These are phyloP conservation scores for Penicillium nordicum DNA, from an alignment of 2,329 filamentous ascomycete genomes.

Conservation along the genomic window DNA sequence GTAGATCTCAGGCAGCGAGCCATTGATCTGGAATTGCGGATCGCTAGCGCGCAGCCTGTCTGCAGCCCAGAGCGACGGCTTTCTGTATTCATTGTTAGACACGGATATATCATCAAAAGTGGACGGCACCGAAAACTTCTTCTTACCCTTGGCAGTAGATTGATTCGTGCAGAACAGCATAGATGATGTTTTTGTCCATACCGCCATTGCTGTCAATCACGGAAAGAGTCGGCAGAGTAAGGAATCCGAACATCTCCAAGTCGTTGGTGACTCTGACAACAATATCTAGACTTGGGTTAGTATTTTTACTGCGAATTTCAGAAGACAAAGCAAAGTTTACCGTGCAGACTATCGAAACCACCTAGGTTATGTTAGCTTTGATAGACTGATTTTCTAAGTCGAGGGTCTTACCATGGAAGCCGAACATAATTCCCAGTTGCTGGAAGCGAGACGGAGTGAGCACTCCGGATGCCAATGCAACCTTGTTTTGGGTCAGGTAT, in stretches of 20 bases:
- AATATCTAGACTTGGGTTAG: conserved; percentile 45
- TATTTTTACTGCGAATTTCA: neutral
- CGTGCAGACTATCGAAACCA: conserved; percentile 70
- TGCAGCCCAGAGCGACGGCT: conserved; percentile 71
- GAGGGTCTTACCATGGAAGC: conserved; percentile 60
- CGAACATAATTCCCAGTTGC: conserved; percentile 74
- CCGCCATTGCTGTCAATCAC: conserved; percentile 63
- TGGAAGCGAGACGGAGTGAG: conserved; percentile 73
- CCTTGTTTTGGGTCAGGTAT: conserved; percentile 60
- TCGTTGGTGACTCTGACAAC: conserved; percentile 70
- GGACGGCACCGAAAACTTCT: neutral
- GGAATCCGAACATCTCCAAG: conserved; percentile 69
- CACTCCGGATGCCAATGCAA: conserved; percentile 65
- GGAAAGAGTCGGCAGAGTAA: conserved; percentile 68
- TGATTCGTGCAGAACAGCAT: conserved; percentile 81
- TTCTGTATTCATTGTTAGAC: conserved; percentile 34
- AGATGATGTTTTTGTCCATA: conserved; percentile 76
- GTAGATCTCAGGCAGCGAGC: conserved; percentile 55
- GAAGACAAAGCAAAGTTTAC: conserved; percentile 31
- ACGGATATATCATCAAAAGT: neutral
- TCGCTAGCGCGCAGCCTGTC: conserved; percentile 42
- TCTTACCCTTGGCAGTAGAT: conserved; percentile 71
- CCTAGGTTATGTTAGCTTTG: conserved; percentile 38
- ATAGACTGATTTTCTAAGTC: neutral
- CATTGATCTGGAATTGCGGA: conserved; percentile 48